Evolutionary conservation across 2,329 filamentous ascomycete genomes (phyloP), one percentile per base, ranked within the genome.

Genomic region (Teratosphaeria nubilosa): DNA sequence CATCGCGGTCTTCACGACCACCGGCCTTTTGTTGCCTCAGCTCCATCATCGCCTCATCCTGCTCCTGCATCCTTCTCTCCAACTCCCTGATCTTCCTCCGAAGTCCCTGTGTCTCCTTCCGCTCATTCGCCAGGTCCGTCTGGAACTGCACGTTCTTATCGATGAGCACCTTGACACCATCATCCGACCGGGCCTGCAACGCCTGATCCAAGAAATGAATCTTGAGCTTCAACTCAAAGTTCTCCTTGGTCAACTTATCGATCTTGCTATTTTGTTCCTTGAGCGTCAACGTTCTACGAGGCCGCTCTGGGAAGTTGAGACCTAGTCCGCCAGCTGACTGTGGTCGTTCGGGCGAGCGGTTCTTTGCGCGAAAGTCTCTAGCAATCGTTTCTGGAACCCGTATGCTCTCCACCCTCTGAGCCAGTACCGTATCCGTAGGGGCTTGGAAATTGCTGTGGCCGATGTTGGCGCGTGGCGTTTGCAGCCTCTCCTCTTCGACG

Each of bases 231-330:
- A 97, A 77, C 71, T 96, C 92, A 70, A 97, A 99, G 64, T 99
- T 99, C 73, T 99, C 94, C 75, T 99, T 99, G 60, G 90, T 95
- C 1, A 97, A 80, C 59, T 91, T 86, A 73, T 99, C 94, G 63
- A 99, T 96, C 14, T 92, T 97, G 74, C 88, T 95, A 70, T 92
- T 96, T 74, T 99, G 94, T 74, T 99, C 94, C 72, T 96, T 97
- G 48, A 99, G 77, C 0, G 94, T 97, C 74, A 99, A 69, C 48
- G 68, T 69, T 58, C 66, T 68, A 59, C 68, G 68, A 14, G 67
- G 60, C 73, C 77, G 66, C 69, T 72, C 64, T 73, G 76, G 62
- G 66, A 57, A 27, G 22, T 25, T 58, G 30, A 31, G 22, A 3
- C 53, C 72, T 6, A 71, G 69, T 16, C 72, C 65, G 66, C 62